A percentile compares a stretch with the other conserved stretches of the same genome.
Conservation (phyloP, 2,329 filamentous ascomycete species). For the Colletotrichum neosansevieriae region DNA sequence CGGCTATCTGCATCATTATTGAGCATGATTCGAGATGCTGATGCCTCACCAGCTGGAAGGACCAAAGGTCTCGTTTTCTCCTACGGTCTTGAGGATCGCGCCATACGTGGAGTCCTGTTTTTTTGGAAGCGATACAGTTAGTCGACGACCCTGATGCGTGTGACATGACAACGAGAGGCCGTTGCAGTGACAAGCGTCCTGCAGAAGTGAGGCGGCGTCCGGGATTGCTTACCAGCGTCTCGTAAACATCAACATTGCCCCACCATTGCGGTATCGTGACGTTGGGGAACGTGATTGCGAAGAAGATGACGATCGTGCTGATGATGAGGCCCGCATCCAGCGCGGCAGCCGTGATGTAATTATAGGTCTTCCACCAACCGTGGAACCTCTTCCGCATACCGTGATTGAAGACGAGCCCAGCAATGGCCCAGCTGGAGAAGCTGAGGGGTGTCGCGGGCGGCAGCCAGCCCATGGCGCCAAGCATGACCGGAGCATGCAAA, state of each 20-base stretch:
- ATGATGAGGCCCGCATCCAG: slow-evolving; percentile 55
- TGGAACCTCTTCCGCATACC: slow-evolving; percentile 63
- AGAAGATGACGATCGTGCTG: slow-evolving; percentile 49
- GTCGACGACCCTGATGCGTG: not conserved
- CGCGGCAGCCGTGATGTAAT: slow-evolving; percentile 55
- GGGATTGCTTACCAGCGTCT: slow-evolving; percentile 45
- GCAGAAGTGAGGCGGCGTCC: not conserved
- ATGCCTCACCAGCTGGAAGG: slow-evolving; percentile 48
- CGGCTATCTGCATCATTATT: slow-evolving; percentile 27
- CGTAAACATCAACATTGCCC: slow-evolving; percentile 64
- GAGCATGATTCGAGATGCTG: slow-evolving; percentile 31
- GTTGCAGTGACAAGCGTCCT: not conserved
- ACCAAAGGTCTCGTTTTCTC: slow-evolving; percentile 47
- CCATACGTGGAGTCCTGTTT: slow-evolving; percentile 43
- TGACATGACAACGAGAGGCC: not conserved
- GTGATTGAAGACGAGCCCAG: slow-evolving; percentile 70
- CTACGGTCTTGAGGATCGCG: slow-evolving; percentile 44
- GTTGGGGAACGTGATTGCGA: slow-evolving; percentile 48
- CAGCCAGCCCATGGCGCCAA: slow-evolving; percentile 64
- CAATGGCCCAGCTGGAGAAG: slow-evolving; percentile 69
- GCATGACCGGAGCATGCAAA: slow-evolving; percentile 68
- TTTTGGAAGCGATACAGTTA: not conserved
- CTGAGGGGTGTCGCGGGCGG: slow-evolving; percentile 71
- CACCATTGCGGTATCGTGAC: slow-evolving; percentile 56
- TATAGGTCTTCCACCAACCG: slow-evolving; percentile 69